Evolutionary conservation across 1,139 yeast genomes (phyloP), one percentile per base, ranked within the genome.

Genomic region (Sugiyamaella pinicola): DNA sequence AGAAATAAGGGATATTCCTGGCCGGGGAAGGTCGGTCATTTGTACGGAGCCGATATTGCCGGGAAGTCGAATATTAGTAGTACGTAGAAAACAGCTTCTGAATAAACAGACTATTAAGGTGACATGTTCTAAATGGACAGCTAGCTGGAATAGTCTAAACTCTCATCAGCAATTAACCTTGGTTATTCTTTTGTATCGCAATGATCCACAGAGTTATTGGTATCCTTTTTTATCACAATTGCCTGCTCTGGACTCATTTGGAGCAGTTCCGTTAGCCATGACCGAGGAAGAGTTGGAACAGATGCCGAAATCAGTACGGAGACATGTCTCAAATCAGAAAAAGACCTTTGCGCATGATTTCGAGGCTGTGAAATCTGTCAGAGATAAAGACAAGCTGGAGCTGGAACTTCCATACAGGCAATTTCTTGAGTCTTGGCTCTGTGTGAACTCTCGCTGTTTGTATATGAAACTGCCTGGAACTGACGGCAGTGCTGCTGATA

Each of bases 401-500:
- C 40, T 53, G 34, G 57, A 56, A 13, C 41, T 57, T 34, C 56
- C 55, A 41, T 31, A 37, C 15, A 51, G 48, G n/a, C 63, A 63
- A 12, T 85, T 78, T 60, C 64, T 83, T 17, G 82, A 89, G 80
- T 81, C 87, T 0, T 91, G 96, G 95, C 75, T 87, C 61, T 84
- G 93, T 64, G 87, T 91, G 49, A 93, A 93, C 66, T 86, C 97
- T 1, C 84, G 99, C 70, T 91, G 98, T 66, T 73, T 93, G 10
- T 91, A 88, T 67, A 85, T 86, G 84, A 77, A 79, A 4, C 70
- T 88, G 2, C 83, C 87, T 0, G 76, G 77, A 48, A 76, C 79
- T 44, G 71, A 74, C 48, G 52, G 59, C 17, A 41, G 26, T 3
- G 15, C 51, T 38, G 28, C 51, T 43, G 90, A 86, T 61, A 86